These are phyloP conservation scores for Lenzites betulinus DNA, from an alignment of 768 basidiomycete genomes.

Conservation along the genomic window DNA sequence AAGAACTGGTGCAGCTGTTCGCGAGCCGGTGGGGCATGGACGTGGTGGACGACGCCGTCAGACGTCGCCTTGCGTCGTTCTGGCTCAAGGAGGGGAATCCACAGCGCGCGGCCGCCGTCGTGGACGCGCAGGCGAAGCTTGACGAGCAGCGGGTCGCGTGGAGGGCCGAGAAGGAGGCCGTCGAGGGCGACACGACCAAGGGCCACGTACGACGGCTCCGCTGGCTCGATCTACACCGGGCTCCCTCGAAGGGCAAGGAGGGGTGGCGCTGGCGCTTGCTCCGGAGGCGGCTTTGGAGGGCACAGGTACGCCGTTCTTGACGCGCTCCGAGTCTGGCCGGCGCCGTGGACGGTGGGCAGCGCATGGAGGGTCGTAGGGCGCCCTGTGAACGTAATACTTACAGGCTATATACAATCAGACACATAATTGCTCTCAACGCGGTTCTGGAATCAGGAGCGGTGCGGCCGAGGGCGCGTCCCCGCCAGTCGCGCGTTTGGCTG, in stretches of 20 bases:
- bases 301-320: constrained; percentile 13
- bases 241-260: constrained; percentile 9
- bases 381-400: constrained; percentile 17
- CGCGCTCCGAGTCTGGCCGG: neutral
- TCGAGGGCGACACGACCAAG: neutral
- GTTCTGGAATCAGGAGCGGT: neutral
- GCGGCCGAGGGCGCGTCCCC: neutral
- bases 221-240: constrained; percentile 6
- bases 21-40: constrained; percentile 54
- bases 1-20: constrained; percentile 47
- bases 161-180: constrained; percentile 13
- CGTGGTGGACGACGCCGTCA: constrained; percentile 59
- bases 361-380: neutral
- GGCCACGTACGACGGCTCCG: constrained; percentile 5
- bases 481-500: neutral
- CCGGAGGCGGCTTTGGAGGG: constrained; percentile 19
- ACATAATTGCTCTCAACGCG: neutral
- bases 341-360: neutral
- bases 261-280: constrained; percentile 23
- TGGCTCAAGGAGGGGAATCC: constrained; percentile 55
- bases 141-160: constrained; percentile 14
- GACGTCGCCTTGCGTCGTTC: constrained; percentile 56
- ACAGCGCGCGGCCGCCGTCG: constrained; percentile 7
- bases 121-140: neutral
- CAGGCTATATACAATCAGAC: constrained; percentile 14